Evolutionary conservation across 192 early-diverging fungal genomes (phyloP), one percentile per base, ranked within the genome.

Genomic region (Gonapodya prolifera): DNA sequence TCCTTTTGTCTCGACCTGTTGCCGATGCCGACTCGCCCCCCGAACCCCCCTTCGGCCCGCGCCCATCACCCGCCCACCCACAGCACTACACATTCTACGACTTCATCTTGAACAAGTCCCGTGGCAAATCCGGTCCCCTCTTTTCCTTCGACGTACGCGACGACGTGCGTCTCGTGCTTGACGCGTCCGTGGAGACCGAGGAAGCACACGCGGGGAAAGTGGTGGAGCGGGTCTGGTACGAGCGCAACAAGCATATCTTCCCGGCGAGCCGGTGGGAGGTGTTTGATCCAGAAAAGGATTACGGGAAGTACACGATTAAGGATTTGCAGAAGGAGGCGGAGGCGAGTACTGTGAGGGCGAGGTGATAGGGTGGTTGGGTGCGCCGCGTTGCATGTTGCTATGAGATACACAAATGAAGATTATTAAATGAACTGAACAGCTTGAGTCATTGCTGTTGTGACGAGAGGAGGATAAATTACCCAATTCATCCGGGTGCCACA

Each of bases 191-290:
- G 0, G 96, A 96, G 78, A 95, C 92, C 71, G 94, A 97, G 69
- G 95, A 98, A 81, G 90, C 95, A 34, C 96, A 98, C 78, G 94
- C 95, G 0, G 95, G 94, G 69, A 98, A 98, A 78, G 93, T 98
- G 1, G 90, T 95, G 28, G 92, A 96, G 83, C 84, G 95, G 28
- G 81, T 89, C 0, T 96, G 94, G 91, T 96, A 95, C 77, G 93
- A 95, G 78, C 86, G 91, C 30, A 94, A 96, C 83, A 98, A 97
- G 84, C 96, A 98, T 77, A 97, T 96, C 33, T 97, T 98, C 80
- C 95, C 96, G 1, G 92, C 95, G 0, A 92, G 89, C 36, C 87
- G 96, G 73, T 98, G 94, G 94, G 95, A 98, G 83, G 85, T 91
- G 16, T 96, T 93, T 80, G 94, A 96, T 81, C 93, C 94, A 0